Evolutionary conservation across 2,329 filamentous ascomycete species (phyloP).

Genomic region (Cryphonectria nitschkei): DNA sequence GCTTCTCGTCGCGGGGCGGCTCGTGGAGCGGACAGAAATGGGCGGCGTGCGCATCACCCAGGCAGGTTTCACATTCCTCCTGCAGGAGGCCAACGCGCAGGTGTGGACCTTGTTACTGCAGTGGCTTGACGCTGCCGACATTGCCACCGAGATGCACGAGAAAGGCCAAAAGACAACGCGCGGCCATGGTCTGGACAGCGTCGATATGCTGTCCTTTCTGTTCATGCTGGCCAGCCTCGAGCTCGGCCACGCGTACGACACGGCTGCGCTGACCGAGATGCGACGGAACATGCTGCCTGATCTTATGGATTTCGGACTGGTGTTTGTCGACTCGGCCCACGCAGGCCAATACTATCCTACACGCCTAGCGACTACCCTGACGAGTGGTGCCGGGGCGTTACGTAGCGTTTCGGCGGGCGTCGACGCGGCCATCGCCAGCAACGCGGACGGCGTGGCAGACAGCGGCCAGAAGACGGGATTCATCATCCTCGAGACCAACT

Average conservation of each 20-base stretch:
- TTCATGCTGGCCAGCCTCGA: slow-evolving; percentile 94
- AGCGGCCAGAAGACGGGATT: slow-evolving; percentile 67
- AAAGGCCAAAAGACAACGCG: slow-evolving; percentile 40
- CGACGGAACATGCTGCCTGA: slow-evolving; percentile 89
- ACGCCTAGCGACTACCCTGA: slow-evolving; percentile 89
- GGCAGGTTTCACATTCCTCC: slow-evolving; percentile 88
- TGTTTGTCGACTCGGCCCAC: slow-evolving; percentile 69
- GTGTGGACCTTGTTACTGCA: slow-evolving; percentile 95
- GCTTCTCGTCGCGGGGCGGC: slow-evolving; percentile 76
- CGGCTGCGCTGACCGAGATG: slow-evolving; percentile 76
- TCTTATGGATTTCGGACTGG: slow-evolving; percentile 88
- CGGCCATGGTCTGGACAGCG: slow-evolving; percentile 75
- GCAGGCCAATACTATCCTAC: slow-evolving; percentile 81
- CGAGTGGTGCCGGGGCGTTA: slow-evolving; percentile 70
- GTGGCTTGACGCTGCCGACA: slow-evolving; percentile 83
- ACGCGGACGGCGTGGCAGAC: slow-evolving; percentile 45
- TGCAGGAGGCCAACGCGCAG: slow-evolving; percentile 95
- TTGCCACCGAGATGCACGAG: slow-evolving; percentile 42
- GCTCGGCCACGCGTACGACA: slow-evolving; percentile 89
- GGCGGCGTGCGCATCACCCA: slow-evolving; percentile 77
- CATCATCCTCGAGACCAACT: slow-evolving; percentile 97
- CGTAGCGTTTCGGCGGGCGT: slow-evolving; percentile 72
- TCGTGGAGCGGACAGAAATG: slow-evolving; percentile 65
- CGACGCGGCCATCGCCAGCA: slow-evolving; percentile 64
- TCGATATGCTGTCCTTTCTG: slow-evolving; percentile 93